Evolutionary conservation across 495 filamentous ascomycete species (phyloP).

Genomic region (Talaromyces thailandensis): DNA sequence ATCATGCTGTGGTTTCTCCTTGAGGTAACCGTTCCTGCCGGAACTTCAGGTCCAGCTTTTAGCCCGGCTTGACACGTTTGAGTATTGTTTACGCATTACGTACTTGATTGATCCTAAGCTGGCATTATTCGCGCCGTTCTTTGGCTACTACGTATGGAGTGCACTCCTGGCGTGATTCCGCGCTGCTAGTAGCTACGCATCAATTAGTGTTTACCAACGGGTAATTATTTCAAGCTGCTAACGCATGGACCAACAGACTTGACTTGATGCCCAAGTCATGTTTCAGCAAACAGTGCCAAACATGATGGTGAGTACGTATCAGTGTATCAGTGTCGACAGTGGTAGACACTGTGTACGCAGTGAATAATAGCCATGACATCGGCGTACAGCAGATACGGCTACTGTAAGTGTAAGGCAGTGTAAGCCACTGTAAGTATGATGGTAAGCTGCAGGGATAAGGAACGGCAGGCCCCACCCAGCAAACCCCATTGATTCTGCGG

Average conservation of each 20-base stretch:
- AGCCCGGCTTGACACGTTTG: neutral
- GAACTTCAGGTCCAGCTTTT: neutral
- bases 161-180: neutral
- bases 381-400: neutral
- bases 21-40: neutral
- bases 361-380: neutral
- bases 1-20: neutral
- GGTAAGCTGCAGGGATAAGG: neutral
- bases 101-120: no score
- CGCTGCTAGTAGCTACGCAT: neutral
- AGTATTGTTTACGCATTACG: neutral
- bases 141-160: no score
- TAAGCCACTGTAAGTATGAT: neutral
- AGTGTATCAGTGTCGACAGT: no score
- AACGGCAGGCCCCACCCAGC: slow-evolving; percentile 1
- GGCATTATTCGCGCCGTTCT: neutral
- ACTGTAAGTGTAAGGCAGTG: neutral
- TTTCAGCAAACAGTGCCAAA: neutral
- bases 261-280: neutral
- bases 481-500: slow-evolving; percentile 2
- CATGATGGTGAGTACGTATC: neutral
- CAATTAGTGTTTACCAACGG: neutral
- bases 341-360: neutral
- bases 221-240: neutral
- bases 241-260: neutral